Conservation (phyloP, 2,329 filamentous ascomycete genomes). For the Diplodia intermedia region DNA sequence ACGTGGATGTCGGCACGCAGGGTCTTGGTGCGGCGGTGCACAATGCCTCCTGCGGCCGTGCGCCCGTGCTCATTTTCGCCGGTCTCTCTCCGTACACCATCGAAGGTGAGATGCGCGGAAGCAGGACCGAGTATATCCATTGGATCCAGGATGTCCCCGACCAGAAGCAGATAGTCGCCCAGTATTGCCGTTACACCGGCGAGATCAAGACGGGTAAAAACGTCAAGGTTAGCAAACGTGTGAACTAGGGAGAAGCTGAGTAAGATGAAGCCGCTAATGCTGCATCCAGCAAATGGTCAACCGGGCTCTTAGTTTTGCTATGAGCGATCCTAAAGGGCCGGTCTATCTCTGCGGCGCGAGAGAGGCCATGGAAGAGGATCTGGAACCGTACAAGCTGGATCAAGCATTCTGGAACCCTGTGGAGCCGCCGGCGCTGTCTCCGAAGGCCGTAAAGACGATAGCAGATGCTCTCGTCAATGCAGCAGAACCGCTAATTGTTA, state of each 20-base stretch:
- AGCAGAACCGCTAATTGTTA: slow-evolving; percentile 71
- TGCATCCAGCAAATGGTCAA: slow-evolving; percentile 74
- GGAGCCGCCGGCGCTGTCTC: slow-evolving; percentile 67
- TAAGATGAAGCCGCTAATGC: neutral
- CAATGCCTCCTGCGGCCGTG: slow-evolving; percentile 76
- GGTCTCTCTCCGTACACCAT: slow-evolving; percentile 78
- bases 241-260: neutral
- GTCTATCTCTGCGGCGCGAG: slow-evolving; percentile 80
- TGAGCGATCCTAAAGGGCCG: slow-evolving; percentile 76
- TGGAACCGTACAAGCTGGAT: slow-evolving; percentile 64
- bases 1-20: slow-evolving; percentile 82
- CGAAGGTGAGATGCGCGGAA: slow-evolving; percentile 76
- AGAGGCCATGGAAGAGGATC: slow-evolving; percentile 84
- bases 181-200: slow-evolving; percentile 83
- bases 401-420: slow-evolving; percentile 75
- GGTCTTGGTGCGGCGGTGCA: slow-evolving; percentile 79
- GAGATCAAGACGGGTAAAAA: slow-evolving; percentile 87
- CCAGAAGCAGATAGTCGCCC: slow-evolving; percentile 78
- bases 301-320: slow-evolving; percentile 81
- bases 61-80: slow-evolving; percentile 78
- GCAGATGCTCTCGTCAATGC: slow-evolving; percentile 69
- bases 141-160: slow-evolving; percentile 87
- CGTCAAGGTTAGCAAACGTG: slow-evolving; percentile 62
- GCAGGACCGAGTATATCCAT: slow-evolving; percentile 80
- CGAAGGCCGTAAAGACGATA: slow-evolving; percentile 63